Evolutionary conservation across 306 rosid genomes (phyloP), one percentile per base, ranked within the genome.

Genomic region (Lagenaria siceraria): DNA sequence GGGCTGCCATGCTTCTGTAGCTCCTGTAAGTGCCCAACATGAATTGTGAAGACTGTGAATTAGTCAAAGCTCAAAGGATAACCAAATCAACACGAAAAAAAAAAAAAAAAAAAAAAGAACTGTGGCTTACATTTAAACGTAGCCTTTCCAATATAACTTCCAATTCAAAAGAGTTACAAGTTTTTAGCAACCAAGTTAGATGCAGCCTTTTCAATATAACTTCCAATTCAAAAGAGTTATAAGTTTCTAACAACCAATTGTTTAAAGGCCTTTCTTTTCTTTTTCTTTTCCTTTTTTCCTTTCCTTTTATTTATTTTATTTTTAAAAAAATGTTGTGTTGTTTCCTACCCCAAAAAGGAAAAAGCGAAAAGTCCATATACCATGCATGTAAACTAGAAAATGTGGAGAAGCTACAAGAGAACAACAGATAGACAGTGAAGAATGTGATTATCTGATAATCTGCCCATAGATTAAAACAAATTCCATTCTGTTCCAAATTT

Each of bases 1-100:
- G 97, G 96, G 84, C 86, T 90, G 79, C 98, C 98, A 84, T 92
- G 97, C 82, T 94, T 94, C 84, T 94, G 98, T 53, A 92, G 86
- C 90, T 94, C 98, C 97, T 90, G 87, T 22, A 75, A 73, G 66
- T 74, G 55, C 40, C 81, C 27, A 59, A 33, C 15, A 55, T 40
- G 49, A 48, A 69, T 24, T 46, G 75, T 43, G 53, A 66, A 46
- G 33, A 43, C 24, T 42, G 29, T 69, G 75, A 46, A 40, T 2
- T 69, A 43, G 21, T 42, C 48, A 42, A 42, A 42, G 48, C 48
- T 69, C 10, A 42, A 43, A 69, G 55, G 18, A 66, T 21, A 40
- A 63, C 46, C 71, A 38, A 65, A 38, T 40, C 9, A 66, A 62
- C 69, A 33, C 3, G 36, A 33, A 29, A 1, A 29, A n/a, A n/a